A percentile compares a stretch with the other conserved stretches of the same genome.
phyloP scores from a whole-genome alignment of 257 asterid species.

The Prunella vulgaris region DNA sequence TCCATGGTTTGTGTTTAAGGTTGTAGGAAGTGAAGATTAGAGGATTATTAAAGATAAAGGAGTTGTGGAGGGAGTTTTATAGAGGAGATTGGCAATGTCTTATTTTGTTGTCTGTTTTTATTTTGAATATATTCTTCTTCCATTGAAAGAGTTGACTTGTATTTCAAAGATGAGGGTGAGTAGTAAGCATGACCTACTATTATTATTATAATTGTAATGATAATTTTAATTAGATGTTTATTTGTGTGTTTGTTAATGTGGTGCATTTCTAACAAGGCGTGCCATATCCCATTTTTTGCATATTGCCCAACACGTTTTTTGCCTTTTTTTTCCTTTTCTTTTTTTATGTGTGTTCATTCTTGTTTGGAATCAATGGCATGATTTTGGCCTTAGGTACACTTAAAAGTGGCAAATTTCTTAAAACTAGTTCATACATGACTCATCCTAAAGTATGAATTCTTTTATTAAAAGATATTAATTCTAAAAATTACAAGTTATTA shows the following conservation, averaged over 20 bases:
- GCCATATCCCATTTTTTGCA: conserved; percentile 26
- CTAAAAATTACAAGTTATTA: no score
- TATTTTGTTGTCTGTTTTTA: conserved; percentile 29
- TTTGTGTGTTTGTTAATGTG: conserved; percentile 27
- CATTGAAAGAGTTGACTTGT: conserved; percentile 40
- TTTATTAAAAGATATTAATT: no score
- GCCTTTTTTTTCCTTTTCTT: conserved; percentile 23
- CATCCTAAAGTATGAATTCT: no score
- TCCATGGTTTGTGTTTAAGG: conserved; percentile 34
- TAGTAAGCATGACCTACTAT: conserved; percentile 40
- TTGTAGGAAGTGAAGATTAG: background rate
- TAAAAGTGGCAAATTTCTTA: no score
- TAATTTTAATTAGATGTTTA: no score
- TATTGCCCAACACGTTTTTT: conserved; percentile 54
- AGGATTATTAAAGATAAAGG: conserved; percentile 13
- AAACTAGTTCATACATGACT: no score
- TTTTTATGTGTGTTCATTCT: background rate
- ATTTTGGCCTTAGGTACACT: background rate
- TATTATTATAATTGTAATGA: background rate
- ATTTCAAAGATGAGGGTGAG: conserved; percentile 46
- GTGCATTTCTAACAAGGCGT: conserved; percentile 30
- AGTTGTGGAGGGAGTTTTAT: conserved; percentile 34
- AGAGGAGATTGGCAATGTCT: conserved; percentile 28
- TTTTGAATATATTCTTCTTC: conserved; percentile 18
- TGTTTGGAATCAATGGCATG: conserved; percentile 22